Evolutionary conservation across 306 rosid genomes (phyloP), one percentile per base, ranked within the genome.

Genomic region (Gastrolobium villosum): DNA sequence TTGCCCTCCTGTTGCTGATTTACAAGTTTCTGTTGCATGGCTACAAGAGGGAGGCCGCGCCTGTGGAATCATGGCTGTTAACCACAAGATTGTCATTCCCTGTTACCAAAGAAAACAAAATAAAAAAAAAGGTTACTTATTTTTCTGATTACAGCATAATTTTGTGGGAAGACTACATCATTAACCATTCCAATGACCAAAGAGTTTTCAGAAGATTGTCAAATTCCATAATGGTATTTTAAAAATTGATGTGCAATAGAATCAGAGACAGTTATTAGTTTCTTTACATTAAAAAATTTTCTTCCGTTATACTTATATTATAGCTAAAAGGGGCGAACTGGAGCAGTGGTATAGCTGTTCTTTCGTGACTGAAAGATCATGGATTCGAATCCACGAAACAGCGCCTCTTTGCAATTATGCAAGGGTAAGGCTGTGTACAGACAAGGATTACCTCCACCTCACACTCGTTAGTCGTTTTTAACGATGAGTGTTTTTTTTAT

Each of bases 11-110:
- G 89, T 86, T 28, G 92, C 87, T 0, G 88, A 70, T 50, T 73
- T 77, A 72, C 97, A 90, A 10, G 31, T 57, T 37, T 69, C 76
- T 0, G 78, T 49, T 31, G 60, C 52, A 13, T 50, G 74, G 74
- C 39, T 60, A 77, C 97, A 90, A 0, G 75, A 6, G 0, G 90
- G 82, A 28, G 97, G 97, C 76, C 79, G 79, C 40, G 81, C 82
- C 10, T 71, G 52, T 41, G 92, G 92, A 41, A 90, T 32, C 90
- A 89, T 87, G 56, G 96, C 89, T 68, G 94, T 90, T 45, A 87
- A 52, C 97, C 91, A 92, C 26, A 92, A 68, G 9, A 89, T 54
- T 4, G 73, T 1, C 88, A 86, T 83, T 35, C 96, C 96, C 97
- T 92, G 84, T 31, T 39, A 48, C 36, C 40, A n/a, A 53, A 53